phyloP scores from a whole-genome alignment of 73 alveolate species.

The Paramecium sonneborni region DNA sequence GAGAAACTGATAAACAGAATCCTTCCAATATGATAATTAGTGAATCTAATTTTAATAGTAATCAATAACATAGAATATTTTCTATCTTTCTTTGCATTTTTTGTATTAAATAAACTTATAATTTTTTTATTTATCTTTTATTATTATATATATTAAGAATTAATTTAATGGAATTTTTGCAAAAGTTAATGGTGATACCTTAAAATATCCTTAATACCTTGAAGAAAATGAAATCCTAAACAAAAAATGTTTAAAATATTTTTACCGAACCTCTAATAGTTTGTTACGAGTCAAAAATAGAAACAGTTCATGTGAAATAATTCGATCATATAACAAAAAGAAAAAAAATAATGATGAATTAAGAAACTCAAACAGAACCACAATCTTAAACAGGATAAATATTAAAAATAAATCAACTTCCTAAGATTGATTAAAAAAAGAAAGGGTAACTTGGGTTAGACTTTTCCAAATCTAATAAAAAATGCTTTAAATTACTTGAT shows the following conservation, averaged over 20 bases:
- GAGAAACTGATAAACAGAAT: slow-evolving; percentile 8
- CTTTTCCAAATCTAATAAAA: background rate
- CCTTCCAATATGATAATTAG: background rate
- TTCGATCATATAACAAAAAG: background rate
- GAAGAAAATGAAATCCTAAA: background rate
- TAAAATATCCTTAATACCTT: background rate
- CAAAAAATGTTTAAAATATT: background rate
- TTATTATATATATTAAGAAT: background rate
- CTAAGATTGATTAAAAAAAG: background rate
- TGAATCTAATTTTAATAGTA: background rate
- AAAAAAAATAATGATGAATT: background rate
- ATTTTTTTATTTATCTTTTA: background rate
- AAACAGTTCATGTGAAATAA: background rate
- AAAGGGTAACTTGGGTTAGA: background rate
- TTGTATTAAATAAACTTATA: background rate
- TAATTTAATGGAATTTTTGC: slow-evolving; percentile 1
- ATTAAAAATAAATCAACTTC: background rate
- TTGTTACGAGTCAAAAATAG: background rate
- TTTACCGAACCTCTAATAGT: background rate
- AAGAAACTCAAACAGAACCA: background rate
- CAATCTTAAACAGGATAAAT: background rate
- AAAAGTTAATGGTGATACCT: background rate
- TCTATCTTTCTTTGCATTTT: background rate
- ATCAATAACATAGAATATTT: background rate
- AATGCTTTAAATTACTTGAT: background rate